Evolutionary conservation across 176 grass and related monocot genomes (phyloP), one percentile per base, ranked within the genome.

Genomic region (Avena atlantica): DNA sequence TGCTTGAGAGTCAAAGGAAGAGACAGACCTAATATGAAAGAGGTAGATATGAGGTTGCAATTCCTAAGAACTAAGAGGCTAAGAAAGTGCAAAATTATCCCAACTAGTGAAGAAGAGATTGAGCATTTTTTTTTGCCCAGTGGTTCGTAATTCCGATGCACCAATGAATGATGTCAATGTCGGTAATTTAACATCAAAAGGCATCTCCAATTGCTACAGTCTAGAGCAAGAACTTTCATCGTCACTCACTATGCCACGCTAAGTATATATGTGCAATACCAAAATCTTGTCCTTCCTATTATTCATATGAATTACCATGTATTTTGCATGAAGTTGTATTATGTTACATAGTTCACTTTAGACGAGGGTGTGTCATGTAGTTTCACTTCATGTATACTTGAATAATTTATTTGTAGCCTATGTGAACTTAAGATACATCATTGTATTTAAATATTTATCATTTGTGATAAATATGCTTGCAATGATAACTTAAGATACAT

Each of bases 141-240:
- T 60, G 2, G 12, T 25, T 40, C 57, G 65, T 15, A 61, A 24
- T 1, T 9, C 23, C 0, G 8, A 70, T 4, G 24, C 4, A 13
- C 37, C 23, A 15, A 84, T 2, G 3, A 27, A 25, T 27, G 15
- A 9, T 17, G 65, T 19, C 65, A 69, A 69, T 10, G 15, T 2
- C 19, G 31, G 15, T 4, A 37, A 69, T 69, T 37, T 17, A 9
- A 69, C 31, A 37, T 69, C 65, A 4, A 36, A 19, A 69, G 65
- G 14, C 29, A 69, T 9, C 14, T 79, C 64, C 36, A 4, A 5
- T 2, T 44, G 45, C 44, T 89, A 74, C 29, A 66, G 47, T 63
- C 12, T 72, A 58, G 76, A 89, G 31, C 56, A 89, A 89, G 87
- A 89, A 31, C 64, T 31, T 47, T 20, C 57, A 0, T 84, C 87